phyloP scores from a whole-genome alignment of 352 stramenopile species.

The Discostella stelligera region DNA sequence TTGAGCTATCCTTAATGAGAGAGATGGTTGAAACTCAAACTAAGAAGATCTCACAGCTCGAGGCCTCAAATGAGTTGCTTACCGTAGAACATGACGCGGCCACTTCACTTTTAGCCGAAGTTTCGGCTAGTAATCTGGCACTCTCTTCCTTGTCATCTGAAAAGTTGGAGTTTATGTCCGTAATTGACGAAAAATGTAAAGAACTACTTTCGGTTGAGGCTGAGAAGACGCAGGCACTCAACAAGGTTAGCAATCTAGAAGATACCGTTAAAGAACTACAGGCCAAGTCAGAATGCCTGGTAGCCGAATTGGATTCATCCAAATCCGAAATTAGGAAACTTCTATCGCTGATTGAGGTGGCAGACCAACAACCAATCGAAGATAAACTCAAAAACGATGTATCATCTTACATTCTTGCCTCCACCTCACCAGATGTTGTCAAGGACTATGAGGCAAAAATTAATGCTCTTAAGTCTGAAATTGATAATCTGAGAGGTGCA shows the following conservation, averaged over 20 bases:
- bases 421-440: neutral
- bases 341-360: neutral
- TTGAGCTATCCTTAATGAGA: constrained; percentile 8
- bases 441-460: constrained; percentile 17
- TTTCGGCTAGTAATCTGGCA: too few species aligned
- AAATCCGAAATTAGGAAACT: constrained; percentile 13
- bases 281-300: constrained; percentile 7
- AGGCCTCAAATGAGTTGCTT: constrained; percentile 11
- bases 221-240: constrained; percentile 10
- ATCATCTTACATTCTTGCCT: neutral
- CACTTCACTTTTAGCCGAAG: neutral
- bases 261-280: constrained; percentile 1
- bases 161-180: constrained; percentile 2
- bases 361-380: constrained; percentile 4
- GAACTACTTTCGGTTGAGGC: neutral
- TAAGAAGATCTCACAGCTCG: constrained; percentile 17
- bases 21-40: constrained; percentile 6
- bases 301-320: constrained; percentile 11
- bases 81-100: constrained; percentile 13
- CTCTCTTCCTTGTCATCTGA: constrained; percentile 11
- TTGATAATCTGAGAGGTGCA: constrained; percentile 11
- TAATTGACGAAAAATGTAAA: neutral
- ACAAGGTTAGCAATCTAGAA: neutral
- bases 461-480: constrained; percentile 13
- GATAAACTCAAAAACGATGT: neutral